Conservation (phyloP, 2,329 filamentous ascomycete genomes). For the Ceratocystis eucalypticola region DNA sequence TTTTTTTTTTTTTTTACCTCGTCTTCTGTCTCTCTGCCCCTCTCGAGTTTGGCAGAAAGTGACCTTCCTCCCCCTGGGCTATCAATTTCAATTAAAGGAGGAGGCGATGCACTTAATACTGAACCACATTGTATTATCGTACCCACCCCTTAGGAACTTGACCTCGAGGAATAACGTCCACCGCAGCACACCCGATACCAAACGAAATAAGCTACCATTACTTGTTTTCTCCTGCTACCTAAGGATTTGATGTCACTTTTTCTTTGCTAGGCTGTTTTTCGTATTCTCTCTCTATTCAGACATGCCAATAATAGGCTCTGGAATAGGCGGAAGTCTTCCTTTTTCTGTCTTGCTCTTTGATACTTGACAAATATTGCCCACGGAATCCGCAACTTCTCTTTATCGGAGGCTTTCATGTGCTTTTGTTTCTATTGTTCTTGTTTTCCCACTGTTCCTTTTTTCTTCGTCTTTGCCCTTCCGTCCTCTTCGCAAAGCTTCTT, state of each 20-base stretch:
- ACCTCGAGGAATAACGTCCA: background rate
- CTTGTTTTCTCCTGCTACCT: background rate
- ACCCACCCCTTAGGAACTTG: background rate
- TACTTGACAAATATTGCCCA: background rate
- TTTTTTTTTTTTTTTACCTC: background rate
- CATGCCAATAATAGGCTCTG: background rate
- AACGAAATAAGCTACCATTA: background rate
- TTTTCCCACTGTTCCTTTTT: background rate
- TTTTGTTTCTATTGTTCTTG: background rate
- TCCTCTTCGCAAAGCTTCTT: background rate
- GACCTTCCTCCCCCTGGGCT: background rate
- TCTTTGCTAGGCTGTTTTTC: background rate
- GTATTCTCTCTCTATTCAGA: background rate
- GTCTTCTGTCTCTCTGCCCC: background rate
- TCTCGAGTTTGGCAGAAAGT: background rate
- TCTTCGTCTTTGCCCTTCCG: background rate
- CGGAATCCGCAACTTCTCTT: background rate
- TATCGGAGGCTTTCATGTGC: background rate
- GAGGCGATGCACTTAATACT: conserved; percentile 5
- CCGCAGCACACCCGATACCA: background rate
- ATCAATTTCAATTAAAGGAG: conserved; percentile 8
- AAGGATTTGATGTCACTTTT: background rate
- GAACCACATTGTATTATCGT: conserved; percentile 4
- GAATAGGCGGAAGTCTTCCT: background rate
- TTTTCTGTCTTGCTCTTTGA: background rate